Conservation (phyloP, 768 basidiomycete species). For the Rhodotorula sphaerocarpa region DNA sequence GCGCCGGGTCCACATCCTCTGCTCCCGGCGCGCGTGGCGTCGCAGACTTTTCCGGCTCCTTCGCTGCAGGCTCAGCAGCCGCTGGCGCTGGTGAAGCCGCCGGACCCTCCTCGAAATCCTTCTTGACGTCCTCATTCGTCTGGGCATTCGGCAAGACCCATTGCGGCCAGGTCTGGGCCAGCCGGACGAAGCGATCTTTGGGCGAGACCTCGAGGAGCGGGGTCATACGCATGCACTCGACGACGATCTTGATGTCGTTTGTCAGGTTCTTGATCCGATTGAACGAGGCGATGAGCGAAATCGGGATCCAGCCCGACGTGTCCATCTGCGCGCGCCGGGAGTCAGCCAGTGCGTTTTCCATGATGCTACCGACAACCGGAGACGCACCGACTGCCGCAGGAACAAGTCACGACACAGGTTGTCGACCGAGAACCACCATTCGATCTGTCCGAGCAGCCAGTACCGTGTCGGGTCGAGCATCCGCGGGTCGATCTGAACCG, state of each 20-base stretch:
- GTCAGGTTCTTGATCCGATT: constrained; percentile 70
- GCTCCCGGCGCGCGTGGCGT: not conserved
- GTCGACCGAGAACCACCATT: constrained; percentile 84
- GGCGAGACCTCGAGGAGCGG: constrained; percentile 59
- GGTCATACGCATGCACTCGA: constrained; percentile 62
- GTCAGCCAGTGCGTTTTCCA: not conserved
- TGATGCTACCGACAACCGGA: not conserved
- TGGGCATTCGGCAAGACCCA: constrained; percentile 60
- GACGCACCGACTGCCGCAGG: constrained; percentile 56
- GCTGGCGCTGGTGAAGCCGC: no score
- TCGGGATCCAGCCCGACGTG: constrained; percentile 73
- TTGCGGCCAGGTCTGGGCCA: constrained; percentile 56
- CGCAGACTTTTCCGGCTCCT: not conserved
- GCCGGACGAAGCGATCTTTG: constrained; percentile 45
- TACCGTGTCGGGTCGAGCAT: constrained; percentile 57
- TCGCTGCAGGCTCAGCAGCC: not conserved
- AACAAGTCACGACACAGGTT: constrained; percentile 83
- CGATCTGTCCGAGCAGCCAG: constrained; percentile 65
- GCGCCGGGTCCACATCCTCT: constrained; percentile 10
- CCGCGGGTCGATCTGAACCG: constrained; percentile 21
- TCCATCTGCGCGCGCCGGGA: constrained; percentile 67
- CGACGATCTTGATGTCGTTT: constrained; percentile 52
- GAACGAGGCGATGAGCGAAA: constrained; percentile 73
- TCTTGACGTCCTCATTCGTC: constrained; percentile 24
- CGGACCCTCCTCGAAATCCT: constrained; percentile 24